phyloP scores from a whole-genome alignment of 2,329 filamentous ascomycete species.

The Pseudogymnoascus destructans region DNA sequence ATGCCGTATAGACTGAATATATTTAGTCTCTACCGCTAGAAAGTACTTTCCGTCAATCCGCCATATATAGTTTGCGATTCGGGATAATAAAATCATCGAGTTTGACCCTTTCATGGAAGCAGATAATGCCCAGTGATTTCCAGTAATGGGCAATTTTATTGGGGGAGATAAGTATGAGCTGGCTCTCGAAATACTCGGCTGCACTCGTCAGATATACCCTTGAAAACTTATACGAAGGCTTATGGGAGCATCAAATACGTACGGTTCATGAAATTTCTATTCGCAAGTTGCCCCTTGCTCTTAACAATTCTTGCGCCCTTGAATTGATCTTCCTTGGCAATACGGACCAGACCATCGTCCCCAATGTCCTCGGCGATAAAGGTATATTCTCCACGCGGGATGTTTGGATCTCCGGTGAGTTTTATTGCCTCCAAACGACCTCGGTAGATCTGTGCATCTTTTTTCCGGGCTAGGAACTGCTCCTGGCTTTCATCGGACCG shows the following conservation, averaged over 20 bases:
- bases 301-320: constrained; percentile 59
- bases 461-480: constrained; percentile 34
- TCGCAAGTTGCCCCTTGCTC: constrained; percentile 67
- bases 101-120: constrained; percentile 46
- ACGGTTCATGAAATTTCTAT: constrained; percentile 59
- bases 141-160: constrained; percentile 72
- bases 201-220: constrained; percentile 4
- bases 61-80: background rate
- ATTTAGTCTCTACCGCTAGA: background rate
- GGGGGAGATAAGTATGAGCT: constrained; percentile 67
- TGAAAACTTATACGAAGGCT: background rate
- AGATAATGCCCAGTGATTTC: constrained; percentile 49
- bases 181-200: constrained; percentile 64
- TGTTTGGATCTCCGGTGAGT: constrained; percentile 79
- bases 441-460: constrained; percentile 39
- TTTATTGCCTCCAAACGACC: constrained; percentile 76
- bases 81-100: constrained; percentile 36
- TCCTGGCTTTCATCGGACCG: constrained; percentile 32
- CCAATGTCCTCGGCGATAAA: constrained; percentile 73
- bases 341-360: constrained; percentile 46
- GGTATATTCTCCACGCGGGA: constrained; percentile 73
- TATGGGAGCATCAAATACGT: constrained; percentile 26
- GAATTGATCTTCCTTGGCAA: constrained; percentile 56
- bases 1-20: background rate
- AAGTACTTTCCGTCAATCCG: background rate